phyloP scores from a whole-genome alignment of 768 basidiomycete species.

The Termitomyces sp. region DNA sequence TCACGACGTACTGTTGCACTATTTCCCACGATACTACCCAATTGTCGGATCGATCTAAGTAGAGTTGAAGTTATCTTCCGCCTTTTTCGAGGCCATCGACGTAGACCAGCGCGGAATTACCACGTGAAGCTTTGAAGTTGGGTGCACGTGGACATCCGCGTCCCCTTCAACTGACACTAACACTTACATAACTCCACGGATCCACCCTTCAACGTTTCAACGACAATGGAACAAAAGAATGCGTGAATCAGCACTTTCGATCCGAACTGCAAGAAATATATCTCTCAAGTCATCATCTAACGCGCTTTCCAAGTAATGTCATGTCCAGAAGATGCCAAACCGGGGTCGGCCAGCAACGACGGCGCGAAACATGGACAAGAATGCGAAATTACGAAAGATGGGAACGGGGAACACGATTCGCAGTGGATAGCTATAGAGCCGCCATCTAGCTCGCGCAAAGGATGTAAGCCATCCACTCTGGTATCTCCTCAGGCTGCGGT shows the following conservation, averaged over 20 bases:
- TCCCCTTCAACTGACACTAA: background rate
- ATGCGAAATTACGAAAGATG: too few relatives aligned
- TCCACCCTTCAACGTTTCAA: background rate
- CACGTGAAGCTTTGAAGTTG: background rate
- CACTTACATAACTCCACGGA: too few relatives aligned
- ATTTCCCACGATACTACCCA: background rate
- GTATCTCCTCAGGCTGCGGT: background rate
- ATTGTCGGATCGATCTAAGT: too few relatives aligned
- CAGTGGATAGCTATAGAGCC: background rate
- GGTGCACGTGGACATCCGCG: background rate
- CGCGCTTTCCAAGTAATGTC: background rate
- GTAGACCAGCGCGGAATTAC: constrained; percentile 4
- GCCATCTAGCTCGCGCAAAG: background rate
- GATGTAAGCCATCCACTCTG: background rate
- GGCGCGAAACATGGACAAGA: background rate
- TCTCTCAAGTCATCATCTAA: background rate
- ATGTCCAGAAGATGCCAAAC: background rate
- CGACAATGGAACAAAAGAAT: background rate
- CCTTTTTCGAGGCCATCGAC: too few relatives aligned
- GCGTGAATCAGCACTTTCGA: background rate
- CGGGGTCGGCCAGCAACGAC: background rate
- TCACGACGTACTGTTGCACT: background rate
- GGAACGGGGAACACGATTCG: background rate
- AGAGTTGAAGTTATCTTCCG: too few relatives aligned
- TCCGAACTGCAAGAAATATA: background rate